These are phyloP conservation scores for Colletotrichum tabaci DNA, from an alignment of 2,329 filamentous ascomycete genomes.

Conservation along the genomic window DNA sequence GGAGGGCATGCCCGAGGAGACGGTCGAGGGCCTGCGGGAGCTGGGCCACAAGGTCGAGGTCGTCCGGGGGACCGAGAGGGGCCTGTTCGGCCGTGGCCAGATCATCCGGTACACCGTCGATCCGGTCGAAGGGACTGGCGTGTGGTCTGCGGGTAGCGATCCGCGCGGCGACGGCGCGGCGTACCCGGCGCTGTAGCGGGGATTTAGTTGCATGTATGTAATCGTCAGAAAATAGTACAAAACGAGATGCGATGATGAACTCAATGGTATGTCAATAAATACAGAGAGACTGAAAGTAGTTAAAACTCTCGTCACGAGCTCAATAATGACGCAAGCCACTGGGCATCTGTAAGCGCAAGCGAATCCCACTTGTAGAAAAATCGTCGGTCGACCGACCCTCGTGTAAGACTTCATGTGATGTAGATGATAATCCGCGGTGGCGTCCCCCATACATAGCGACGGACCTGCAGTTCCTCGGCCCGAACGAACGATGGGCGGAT, in stretches of 20 bases:
- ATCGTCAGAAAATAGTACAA: background rate
- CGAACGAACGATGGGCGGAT: background rate
- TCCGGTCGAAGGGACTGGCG: slow-evolving; percentile 72
- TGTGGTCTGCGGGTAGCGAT: slow-evolving; percentile 94
- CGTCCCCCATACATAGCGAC: background rate
- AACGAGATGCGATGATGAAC: background rate
- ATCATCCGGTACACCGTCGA: slow-evolving; percentile 86
- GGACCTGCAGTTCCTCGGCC: background rate
- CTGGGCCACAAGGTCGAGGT: slow-evolving; percentile 83
- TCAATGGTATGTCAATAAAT: background rate
- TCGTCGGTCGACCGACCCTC: background rate
- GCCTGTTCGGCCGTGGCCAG: slow-evolving; percentile 88
- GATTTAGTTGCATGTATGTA: background rate
- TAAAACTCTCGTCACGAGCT: background rate
- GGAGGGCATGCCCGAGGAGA: slow-evolving; percentile 81
- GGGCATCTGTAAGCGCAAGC: background rate
- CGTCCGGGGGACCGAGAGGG: slow-evolving; percentile 74
- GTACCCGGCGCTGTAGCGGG: slow-evolving; percentile 59
- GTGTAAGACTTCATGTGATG: background rate
- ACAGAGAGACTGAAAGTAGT: background rate
- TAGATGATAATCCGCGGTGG: no score
- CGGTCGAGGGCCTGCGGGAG: slow-evolving; percentile 75
- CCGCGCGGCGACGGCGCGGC: slow-evolving; percentile 84
- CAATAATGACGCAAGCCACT: no score
- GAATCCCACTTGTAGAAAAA: no score